Conservation (phyloP, 2,329 filamentous ascomycete species). For the Colletotrichum sp. region DNA sequence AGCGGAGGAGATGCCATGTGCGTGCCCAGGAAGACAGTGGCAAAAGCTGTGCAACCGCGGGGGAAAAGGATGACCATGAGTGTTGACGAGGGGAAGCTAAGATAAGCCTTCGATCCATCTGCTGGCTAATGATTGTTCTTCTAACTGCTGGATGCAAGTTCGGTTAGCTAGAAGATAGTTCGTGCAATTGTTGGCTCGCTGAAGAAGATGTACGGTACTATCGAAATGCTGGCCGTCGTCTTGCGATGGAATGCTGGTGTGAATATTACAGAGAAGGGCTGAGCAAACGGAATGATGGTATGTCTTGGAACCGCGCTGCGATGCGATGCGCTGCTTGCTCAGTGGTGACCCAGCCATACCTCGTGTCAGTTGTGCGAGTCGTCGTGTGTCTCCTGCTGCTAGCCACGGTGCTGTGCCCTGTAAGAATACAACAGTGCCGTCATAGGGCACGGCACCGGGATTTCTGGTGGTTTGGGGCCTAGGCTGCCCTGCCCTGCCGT, state of each 20-base stretch:
- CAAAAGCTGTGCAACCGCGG: slow-evolving; percentile 11
- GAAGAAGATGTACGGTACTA: neutral
- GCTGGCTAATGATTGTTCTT: neutral
- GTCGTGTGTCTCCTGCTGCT: neutral
- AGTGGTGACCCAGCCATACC: neutral
- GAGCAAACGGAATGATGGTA: neutral
- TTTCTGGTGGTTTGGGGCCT: neutral
- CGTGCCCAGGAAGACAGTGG: slow-evolving; percentile 14
- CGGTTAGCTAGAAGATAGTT: neutral
- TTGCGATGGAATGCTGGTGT: neutral
- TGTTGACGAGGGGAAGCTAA: neutral
- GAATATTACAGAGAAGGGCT: neutral
- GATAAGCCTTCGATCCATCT: neutral
- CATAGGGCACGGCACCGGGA: neutral
- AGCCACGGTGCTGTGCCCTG: neutral
- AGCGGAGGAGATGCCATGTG: slow-evolving; percentile 17
- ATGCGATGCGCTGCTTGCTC: neutral
- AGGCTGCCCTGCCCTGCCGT: neutral
- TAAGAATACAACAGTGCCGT: neutral
- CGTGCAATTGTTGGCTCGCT: neutral
- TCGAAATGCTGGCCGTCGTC: neutral
- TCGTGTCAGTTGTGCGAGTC: neutral
- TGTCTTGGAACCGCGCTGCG: neutral
- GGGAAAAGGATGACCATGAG: neutral
- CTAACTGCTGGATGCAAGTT: neutral